These are phyloP conservation scores for Claviceps sp. DNA, from an alignment of 2,329 filamentous ascomycete species.

Conservation along the genomic window DNA sequence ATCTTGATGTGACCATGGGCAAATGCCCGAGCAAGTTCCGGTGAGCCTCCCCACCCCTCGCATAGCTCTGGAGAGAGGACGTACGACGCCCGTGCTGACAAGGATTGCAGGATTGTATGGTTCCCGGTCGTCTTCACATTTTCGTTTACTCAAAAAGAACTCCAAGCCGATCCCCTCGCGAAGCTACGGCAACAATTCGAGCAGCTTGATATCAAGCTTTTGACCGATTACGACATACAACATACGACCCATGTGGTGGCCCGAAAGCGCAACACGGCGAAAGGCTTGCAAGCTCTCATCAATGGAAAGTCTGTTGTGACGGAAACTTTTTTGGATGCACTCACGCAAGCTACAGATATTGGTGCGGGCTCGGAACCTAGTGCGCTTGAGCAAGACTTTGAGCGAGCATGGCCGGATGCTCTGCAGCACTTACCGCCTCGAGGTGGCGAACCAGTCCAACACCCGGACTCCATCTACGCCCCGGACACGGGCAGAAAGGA, in stretches of 20 bases:
- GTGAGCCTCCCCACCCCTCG: conserved; percentile 21
- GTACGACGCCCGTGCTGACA: background rate
- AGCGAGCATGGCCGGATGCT: conserved; percentile 64
- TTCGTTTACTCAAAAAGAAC: conserved; percentile 51
- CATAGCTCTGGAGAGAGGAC: background rate
- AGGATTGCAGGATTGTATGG: conserved; percentile 54
- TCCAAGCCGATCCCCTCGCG: conserved; percentile 51
- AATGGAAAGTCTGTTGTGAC: conserved; percentile 68
- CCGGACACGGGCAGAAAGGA: conserved; percentile 53
- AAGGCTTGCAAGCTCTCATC: conserved; percentile 74
- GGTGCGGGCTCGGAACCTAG: conserved; percentile 36
- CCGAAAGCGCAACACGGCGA: conserved; percentile 79
- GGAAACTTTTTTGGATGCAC: conserved; percentile 57
- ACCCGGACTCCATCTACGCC: conserved; percentile 54
- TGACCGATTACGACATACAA: conserved; percentile 54
- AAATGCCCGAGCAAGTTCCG: conserved; percentile 50
- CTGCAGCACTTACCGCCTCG: conserved; percentile 57
- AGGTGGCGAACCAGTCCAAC: conserved; percentile 60
- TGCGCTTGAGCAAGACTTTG: conserved; percentile 66
- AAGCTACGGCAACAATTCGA: conserved; percentile 55
- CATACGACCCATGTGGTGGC: conserved; percentile 79
- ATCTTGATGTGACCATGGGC: conserved; percentile 57
- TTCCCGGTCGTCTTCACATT: conserved; percentile 69
- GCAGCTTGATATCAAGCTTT: conserved; percentile 77
- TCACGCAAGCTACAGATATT: conserved; percentile 44